Evolutionary conservation across 2,329 filamentous ascomycete genomes (phyloP).

Genomic region (Fusarium sp.): DNA sequence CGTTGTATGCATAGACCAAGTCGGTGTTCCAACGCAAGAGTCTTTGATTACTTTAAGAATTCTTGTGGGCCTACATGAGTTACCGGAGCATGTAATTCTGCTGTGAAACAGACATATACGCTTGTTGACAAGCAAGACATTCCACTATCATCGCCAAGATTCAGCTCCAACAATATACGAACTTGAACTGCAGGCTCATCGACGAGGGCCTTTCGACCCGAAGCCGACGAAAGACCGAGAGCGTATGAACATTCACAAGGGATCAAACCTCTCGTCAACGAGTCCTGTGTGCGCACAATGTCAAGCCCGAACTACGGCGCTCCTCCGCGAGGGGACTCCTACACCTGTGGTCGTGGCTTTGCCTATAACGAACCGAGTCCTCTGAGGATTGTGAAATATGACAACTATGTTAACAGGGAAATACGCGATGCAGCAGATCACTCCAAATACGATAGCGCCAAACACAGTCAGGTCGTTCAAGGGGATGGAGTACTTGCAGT

Average conservation of each 20-base stretch:
- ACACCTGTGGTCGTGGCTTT: constrained; percentile 45
- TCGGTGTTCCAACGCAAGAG: not conserved
- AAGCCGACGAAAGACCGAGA: not conserved
- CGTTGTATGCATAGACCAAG: constrained; percentile 16
- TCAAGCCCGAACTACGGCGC: constrained; percentile 50
- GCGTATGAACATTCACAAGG: not conserved
- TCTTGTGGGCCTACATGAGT: not conserved
- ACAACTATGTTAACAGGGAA: constrained; percentile 20
- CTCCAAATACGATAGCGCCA: constrained; percentile 47
- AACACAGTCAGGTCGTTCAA: not conserved
- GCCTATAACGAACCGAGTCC: constrained; percentile 59
- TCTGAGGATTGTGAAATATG: constrained; percentile 65
- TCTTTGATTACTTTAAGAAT: constrained; percentile 2
- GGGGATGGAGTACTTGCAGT: constrained; percentile 52
- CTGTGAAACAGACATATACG: not conserved
- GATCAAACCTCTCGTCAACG: not conserved
- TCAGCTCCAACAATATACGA: not conserved
- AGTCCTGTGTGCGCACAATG: constrained; percentile 51
- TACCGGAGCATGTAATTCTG: constrained; percentile 3
- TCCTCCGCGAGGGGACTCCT: constrained; percentile 51
- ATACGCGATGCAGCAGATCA: constrained; percentile 41
- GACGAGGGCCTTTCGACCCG: not conserved
- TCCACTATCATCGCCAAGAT: not conserved
- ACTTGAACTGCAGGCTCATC: not conserved
- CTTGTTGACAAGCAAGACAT: not conserved